phyloP scores from a whole-genome alignment of 371 early-diverging fungal species.

The Syncephalastrum racemosum region DNA sequence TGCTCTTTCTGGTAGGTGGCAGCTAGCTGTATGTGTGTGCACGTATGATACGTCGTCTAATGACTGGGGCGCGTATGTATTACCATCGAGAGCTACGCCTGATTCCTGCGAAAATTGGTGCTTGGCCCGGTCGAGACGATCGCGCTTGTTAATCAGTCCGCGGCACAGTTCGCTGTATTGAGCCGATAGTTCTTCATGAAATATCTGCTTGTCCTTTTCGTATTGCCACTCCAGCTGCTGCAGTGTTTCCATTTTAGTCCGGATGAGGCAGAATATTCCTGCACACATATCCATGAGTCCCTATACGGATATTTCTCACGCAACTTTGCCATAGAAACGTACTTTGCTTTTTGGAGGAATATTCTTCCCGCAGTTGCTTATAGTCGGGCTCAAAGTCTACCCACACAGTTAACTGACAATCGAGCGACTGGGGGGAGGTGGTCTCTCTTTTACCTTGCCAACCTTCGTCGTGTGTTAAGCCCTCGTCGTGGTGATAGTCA shows the following conservation, averaged over 20 bases:
- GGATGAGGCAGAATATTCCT: too few species aligned
- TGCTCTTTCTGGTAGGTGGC: not conserved
- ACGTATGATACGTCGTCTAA: too few species aligned
- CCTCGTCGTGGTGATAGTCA: not conserved
- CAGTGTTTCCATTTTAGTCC: constrained; percentile 21
- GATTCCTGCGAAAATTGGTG: constrained; percentile 10
- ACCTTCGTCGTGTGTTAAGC: not conserved
- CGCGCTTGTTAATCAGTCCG: constrained; percentile 23
- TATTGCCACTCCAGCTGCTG: constrained; percentile 26
- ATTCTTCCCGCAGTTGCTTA: constrained; percentile 29
- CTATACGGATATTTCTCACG: not conserved
- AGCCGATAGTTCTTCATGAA: constrained; percentile 23
- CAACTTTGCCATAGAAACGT: not conserved
- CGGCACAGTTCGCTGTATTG: constrained; percentile 27
- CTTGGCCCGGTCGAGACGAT: constrained; percentile 15
- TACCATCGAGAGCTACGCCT: constrained; percentile 7
- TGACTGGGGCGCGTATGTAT: constrained; percentile 9
- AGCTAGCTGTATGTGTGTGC: not conserved
- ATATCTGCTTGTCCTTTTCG: constrained; percentile 21
- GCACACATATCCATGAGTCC: not conserved
- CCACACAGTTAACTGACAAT: not conserved
- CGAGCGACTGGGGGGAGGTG: too few species aligned
- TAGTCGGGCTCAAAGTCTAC: constrained; percentile 35
- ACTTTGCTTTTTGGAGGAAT: constrained; percentile 24
- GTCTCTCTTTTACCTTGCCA: not conserved